Evolutionary conservation across 345 rosid species (phyloP).

Genomic region (Garcia nutans): DNA sequence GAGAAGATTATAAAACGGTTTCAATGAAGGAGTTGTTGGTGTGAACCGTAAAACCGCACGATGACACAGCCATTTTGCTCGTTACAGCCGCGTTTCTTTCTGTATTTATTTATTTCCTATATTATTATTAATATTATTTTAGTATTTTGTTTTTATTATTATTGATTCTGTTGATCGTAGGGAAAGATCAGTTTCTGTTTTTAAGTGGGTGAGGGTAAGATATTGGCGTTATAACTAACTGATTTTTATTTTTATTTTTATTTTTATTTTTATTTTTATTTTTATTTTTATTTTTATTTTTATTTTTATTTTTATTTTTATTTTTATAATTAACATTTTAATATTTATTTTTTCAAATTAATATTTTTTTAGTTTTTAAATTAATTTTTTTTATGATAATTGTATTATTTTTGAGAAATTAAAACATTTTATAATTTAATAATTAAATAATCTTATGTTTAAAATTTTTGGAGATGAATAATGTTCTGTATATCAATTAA

Average conservation of each 20-base stretch:
- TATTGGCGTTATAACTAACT: slow-evolving; percentile 14
- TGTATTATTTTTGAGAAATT: no score
- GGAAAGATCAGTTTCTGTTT: slow-evolving; percentile 20
- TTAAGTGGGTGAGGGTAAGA: slow-evolving; percentile 8
- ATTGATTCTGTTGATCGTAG: not conserved
- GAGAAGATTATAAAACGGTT: slow-evolving; percentile 26
- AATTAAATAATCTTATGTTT: no score
- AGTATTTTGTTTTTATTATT: not conserved
- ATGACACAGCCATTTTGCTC: slow-evolving; percentile 31
- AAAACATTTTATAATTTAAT: no score
- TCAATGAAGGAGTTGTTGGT: slow-evolving; percentile 39
- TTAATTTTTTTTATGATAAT: no score
- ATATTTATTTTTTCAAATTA: no score
- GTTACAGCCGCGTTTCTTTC: slow-evolving; percentile 33
- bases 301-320: no score
- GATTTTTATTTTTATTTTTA: not conserved
- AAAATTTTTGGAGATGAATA: no score
- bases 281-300: no score
- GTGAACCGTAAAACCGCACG: slow-evolving; percentile 56
- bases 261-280: not conserved
- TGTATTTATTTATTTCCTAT: not conserved
- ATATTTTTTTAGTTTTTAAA: no score
- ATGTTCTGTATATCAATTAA: no score
- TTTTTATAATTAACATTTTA: no score
- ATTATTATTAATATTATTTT: not conserved